phyloP scores from a whole-genome alignment of 2,329 filamentous ascomycete species.

The Paecilomyces fulvus region DNA sequence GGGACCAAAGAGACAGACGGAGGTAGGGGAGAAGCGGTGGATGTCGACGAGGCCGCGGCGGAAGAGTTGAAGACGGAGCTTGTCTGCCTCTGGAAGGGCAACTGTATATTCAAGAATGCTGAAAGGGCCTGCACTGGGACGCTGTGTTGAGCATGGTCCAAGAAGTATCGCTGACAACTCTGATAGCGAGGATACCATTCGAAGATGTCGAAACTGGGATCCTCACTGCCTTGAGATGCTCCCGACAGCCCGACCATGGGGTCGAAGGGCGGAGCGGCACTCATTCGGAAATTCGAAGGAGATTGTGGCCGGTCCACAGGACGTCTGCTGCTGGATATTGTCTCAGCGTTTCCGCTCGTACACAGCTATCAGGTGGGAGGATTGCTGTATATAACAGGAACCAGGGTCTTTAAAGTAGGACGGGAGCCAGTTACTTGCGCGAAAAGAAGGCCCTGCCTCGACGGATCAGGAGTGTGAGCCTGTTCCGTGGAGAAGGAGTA shows the following conservation, averaged over 20 bases:
- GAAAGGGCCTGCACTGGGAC: slow-evolving; percentile 77
- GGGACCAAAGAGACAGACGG: slow-evolving; percentile 63
- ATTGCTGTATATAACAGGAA: slow-evolving; percentile 2
- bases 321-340: slow-evolving; percentile 1
- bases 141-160: slow-evolving; percentile 82
- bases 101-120: slow-evolving; percentile 81
- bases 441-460: slow-evolving; percentile 27
- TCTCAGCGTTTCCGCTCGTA: not conserved
- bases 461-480: slow-evolving; percentile 24
- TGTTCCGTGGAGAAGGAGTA: slow-evolving; percentile 19
- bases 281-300: slow-evolving; percentile 15
- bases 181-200: slow-evolving; percentile 90
- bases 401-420: slow-evolving; percentile 5
- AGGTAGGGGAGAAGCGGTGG: slow-evolving; percentile 31
- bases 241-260: slow-evolving; percentile 30
- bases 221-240: slow-evolving; percentile 27
- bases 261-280: slow-evolving; percentile 25
- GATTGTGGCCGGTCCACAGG: slow-evolving; percentile 2
- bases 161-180: slow-evolving; percentile 81
- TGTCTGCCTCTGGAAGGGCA: slow-evolving; percentile 68
- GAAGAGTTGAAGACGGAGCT: slow-evolving; percentile 41
- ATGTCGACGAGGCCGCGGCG: slow-evolving; percentile 18
- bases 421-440: slow-evolving; percentile 21
- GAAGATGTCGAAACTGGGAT: slow-evolving; percentile 57
- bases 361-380: not conserved